Evolutionary conservation across 306 rosid species (phyloP), one percentile per base, ranked within the genome.

Genomic region (Castanea sativa): DNA sequence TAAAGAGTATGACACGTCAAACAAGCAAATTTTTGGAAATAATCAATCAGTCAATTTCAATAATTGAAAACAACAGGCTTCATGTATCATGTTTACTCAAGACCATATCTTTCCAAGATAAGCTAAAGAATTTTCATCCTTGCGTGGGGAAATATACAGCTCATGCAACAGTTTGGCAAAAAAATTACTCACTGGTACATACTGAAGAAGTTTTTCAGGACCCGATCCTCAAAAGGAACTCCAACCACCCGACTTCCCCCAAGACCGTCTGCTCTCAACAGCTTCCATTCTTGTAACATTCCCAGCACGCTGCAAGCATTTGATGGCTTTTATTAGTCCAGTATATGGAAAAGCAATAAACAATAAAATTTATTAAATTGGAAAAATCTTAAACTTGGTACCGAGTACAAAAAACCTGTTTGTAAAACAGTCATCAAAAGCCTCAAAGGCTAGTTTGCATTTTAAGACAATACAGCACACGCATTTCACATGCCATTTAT

Each of bases 281-380:
- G 83, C 69, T 74, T 57, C 82, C 55, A 60, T 76, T 69, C 77
- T 79, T 12, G 89, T 85, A 71, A 72, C 75, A 61, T 89, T 93
- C 69, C 87, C 81, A 74, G 76, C 58, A 52, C 56, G 82, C 93
- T 88, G 92, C 12, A 79, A 81, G 81, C 30, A 83, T 41, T 73
- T 29, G 60, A 84, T 43, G 74, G 45, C 11, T 25, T 69, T 65
- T 45, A 60, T 80, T 33, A 73, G 70, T 15, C 79, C 79, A 33
- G 60, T 56, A 65, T 4, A 10, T 71, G 18, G 41, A 56, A 69
- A 55, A 32, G 69, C 11, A 8, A 61, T 65, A 69, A 19, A 38
- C 55, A 15, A 14, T 13, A 59, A 11, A 6, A 10, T 38, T 51
- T 35, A 11, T 32, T 30, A 18, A 55, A 73, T 16, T 8, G 14